These are phyloP conservation scores for Grifola frondosa DNA, from an alignment of 1,284 basidiomycete genomes.

Conservation along the genomic window DNA sequence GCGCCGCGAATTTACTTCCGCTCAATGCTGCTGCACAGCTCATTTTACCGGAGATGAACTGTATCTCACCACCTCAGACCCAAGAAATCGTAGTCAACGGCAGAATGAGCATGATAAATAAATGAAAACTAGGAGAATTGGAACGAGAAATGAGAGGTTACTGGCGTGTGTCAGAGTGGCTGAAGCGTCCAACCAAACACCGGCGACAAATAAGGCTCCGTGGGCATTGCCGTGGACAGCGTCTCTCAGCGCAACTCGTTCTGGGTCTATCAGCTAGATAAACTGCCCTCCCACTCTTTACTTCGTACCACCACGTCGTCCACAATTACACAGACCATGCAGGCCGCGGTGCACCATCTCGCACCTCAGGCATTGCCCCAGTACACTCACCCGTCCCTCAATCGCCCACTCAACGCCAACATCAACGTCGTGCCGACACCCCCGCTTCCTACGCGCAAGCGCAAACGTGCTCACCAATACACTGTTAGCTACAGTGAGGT, in stretches of 20 bases:
- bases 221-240: constrained; percentile 34
- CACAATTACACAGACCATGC: constrained; percentile 51
- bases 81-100: too few species aligned
- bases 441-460: constrained; percentile 68
- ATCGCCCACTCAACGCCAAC: constrained; percentile 29
- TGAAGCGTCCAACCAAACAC: constrained; percentile 32
- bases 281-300: constrained; percentile 39
- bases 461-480: constrained; percentile 76
- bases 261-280: constrained; percentile 36
- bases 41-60: too few species aligned
- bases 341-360: constrained; percentile 64
- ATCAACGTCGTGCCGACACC: constrained; percentile 52
- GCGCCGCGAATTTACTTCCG: too few species aligned
- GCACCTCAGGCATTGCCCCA: constrained; percentile 57
- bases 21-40: too few species aligned
- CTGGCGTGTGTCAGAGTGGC: constrained; percentile 32
- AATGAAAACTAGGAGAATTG: neutral
- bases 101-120: neutral
- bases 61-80: too few species aligned
- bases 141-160: constrained; percentile 22
- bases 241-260: constrained; percentile 33
- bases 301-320: constrained; percentile 45
- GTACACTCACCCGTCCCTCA: constrained; percentile 45
- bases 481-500: constrained; percentile 82
- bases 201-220: constrained; percentile 37